Evolutionary conservation across 2,329 filamentous ascomycete genomes (phyloP), one percentile per base, ranked within the genome.

Genomic region (Epichloe elymi): DNA sequence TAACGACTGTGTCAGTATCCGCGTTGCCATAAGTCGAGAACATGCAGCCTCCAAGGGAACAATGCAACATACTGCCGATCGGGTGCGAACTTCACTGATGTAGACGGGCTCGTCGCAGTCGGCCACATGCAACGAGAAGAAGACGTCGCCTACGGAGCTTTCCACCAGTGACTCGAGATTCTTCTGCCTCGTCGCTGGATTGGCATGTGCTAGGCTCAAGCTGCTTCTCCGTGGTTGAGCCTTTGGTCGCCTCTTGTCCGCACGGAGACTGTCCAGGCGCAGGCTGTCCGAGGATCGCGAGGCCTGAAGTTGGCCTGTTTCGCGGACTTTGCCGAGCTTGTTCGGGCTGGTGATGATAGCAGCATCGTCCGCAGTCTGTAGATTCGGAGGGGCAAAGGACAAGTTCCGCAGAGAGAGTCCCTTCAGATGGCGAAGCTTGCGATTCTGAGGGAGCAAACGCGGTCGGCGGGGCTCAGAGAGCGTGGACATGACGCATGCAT

Each of bases 401-500:
- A 96, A 74, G 66, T 96, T 96, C 52, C 91, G 87, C 48, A 96
- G 71, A 51, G 86, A 91, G 59, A 97, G 80, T 58, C 88, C 88
- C 60, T 87, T 83, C 4, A 96, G 77, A 71, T 96, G 90, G 50
- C 91, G 83, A 49, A 97, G 75, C 65, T 85, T 89, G 65, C 89
- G 86, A 66, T 95, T 96, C 75, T 93, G 78, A 17, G 79, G 71
- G 33, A 82, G 69, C 55, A 84, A 71, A 41, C 75, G 71, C 40
- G 78, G 75, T 40, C 73, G 69, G 44, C 67, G 65, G 35, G 63
- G 63, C 58, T 68, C 66, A 52, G 64, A 61, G 53, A 69, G 59
- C 54, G 63, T 59, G 45, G 67, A 67, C 67, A 69, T 69, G 53
- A 35, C 30, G 51, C 35, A 39, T 30, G 51, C 55, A 58, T 58